A percentile compares a stretch with the other conserved stretches of the same genome.
phyloP scores from a whole-genome alignment of 106 monocot genomes.

The Dendrobium huoshanense region DNA sequence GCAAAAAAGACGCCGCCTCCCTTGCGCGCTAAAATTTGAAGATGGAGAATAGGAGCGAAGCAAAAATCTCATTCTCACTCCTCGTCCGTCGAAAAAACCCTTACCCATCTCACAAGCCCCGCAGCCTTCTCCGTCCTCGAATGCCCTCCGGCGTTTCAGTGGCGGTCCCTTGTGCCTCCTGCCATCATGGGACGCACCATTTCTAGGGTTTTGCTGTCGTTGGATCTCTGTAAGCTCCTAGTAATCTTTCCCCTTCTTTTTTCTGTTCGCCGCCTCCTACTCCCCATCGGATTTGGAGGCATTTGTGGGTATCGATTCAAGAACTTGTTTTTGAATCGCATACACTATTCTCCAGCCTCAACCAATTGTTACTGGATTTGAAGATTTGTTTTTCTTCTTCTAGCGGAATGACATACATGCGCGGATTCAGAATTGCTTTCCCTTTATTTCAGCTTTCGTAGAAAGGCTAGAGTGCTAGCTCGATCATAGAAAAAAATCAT shows the following conservation, averaged over 20 bases:
- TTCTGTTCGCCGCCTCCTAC: not conserved
- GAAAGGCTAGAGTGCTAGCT: not conserved
- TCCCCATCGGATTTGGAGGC: not conserved
- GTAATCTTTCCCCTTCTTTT: not conserved
- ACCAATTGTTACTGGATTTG: not conserved
- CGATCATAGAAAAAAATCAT: not conserved
- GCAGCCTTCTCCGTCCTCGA: not conserved
- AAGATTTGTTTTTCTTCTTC: not conserved
- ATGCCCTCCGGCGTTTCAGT: not conserved
- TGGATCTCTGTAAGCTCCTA: not conserved
- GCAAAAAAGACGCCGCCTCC: not conserved
- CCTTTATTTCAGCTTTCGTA: not conserved
- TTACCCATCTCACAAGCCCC: not conserved
- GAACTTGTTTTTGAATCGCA: not conserved
- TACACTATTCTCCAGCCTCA: not conserved
- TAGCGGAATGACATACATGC: not conserved
- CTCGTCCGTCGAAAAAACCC: not conserved
- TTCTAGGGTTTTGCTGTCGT: not conserved
- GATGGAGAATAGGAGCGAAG: not conserved
- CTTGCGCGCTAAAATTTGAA: conserved; percentile 2
- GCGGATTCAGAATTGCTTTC: not conserved
- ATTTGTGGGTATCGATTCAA: not conserved
- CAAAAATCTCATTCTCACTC: not conserved
- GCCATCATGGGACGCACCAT: not conserved
- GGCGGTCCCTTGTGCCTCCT: not conserved